Evolutionary conservation across 2,329 filamentous ascomycete genomes (phyloP).

Genomic region (Cladobotryum protrusum): DNA sequence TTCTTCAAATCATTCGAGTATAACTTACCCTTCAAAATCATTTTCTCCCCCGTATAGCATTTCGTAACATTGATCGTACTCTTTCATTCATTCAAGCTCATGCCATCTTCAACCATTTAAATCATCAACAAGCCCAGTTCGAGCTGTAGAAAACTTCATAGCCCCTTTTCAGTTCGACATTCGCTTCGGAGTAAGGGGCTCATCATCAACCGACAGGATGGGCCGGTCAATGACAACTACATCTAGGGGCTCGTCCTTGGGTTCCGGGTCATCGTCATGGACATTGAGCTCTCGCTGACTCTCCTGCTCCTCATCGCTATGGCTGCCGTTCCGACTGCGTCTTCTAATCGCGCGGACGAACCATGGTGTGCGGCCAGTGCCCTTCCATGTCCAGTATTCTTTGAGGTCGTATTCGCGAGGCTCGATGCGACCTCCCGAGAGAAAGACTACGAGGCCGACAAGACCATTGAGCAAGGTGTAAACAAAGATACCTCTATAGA

Average conservation of each 20-base stretch:
- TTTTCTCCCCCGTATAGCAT: no score
- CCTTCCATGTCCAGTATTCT: conserved; percentile 51
- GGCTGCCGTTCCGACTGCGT: conserved; percentile 2
- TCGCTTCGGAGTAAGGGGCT: not conserved
- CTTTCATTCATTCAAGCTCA: no score
- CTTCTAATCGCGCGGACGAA: conserved; percentile 34
- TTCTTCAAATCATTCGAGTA: no score
- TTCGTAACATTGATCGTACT: no score
- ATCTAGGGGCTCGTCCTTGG: conserved; percentile 17
- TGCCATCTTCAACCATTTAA: no score
- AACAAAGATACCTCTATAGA: conserved; percentile 45
- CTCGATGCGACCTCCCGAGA: conserved; percentile 38
- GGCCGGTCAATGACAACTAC: not conserved
- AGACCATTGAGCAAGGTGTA: conserved; percentile 44
- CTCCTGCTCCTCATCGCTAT: conserved; percentile 4
- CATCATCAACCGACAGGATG: conserved; percentile 20
- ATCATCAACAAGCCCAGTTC: no score
- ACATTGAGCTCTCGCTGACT: conserved; percentile 8
- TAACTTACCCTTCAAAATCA: no score
- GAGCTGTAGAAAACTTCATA: no score
- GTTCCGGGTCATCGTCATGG: conserved; percentile 14
- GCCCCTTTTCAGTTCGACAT: no score
- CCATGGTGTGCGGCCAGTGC: conserved; percentile 41
- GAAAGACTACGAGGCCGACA: conserved; percentile 39
- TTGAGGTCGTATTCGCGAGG: conserved; percentile 49